Conservation (phyloP, 2,329 filamentous ascomycete genomes). For the Cladophialophora yegresii region DNA sequence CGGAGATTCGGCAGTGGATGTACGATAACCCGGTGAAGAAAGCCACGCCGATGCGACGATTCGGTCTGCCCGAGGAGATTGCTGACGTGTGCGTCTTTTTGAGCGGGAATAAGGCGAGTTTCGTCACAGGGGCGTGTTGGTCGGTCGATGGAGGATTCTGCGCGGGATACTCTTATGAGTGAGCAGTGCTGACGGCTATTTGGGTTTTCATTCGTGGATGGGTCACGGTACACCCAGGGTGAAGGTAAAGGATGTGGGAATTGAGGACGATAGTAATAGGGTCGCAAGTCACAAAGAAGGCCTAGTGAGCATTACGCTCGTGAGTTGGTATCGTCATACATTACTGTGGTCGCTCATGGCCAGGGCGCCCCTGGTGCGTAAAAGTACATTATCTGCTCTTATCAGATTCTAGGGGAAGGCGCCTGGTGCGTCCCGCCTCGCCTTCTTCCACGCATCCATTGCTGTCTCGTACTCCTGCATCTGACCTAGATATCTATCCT, state of each 20-base stretch:
- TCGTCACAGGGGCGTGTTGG: constrained; percentile 24
- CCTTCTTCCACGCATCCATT: constrained; percentile 8
- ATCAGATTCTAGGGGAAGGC: neutral
- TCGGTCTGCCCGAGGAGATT: constrained; percentile 64
- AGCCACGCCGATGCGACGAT: constrained; percentile 41
- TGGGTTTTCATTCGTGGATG: neutral
- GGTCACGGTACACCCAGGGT: neutral
- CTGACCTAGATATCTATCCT: constrained; percentile 30
- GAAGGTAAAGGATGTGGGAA: neutral
- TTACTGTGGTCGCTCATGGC: neutral
- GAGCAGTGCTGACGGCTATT: neutral
- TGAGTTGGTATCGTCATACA: neutral
- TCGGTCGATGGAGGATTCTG: constrained; percentile 19
- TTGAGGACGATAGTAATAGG: neutral
- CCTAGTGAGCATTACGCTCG: neutral
- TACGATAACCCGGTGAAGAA: constrained; percentile 15
- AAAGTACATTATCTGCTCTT: neutral
- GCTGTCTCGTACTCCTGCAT: constrained; percentile 10
- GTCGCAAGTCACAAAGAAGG: neutral
- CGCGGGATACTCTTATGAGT: constrained; percentile 13
- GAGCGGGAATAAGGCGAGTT: constrained; percentile 20
- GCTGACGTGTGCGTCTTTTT: constrained; percentile 60
- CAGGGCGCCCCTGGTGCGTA: neutral
- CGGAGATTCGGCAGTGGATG: constrained; percentile 18
- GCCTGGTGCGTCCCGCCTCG: neutral